Percentiles rank a stretch among this genome's conserved stretches.
phyloP scores from a whole-genome alignment of 768 basidiomycete genomes.

The Suillus spraguei region DNA sequence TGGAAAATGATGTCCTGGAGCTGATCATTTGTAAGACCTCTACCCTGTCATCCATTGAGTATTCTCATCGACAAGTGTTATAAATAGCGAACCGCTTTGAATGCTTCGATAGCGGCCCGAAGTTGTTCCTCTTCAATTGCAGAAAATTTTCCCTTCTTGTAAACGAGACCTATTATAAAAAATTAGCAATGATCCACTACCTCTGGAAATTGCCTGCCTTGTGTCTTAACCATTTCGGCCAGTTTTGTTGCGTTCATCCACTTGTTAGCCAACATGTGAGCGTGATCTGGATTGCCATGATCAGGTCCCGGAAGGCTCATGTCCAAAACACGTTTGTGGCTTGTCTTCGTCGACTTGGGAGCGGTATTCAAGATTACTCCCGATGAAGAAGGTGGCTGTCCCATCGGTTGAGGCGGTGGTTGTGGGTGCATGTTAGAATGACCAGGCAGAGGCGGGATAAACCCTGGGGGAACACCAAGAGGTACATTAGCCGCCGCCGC shows the following conservation, averaged over 20 bases:
- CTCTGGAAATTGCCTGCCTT: constrained; percentile 47
- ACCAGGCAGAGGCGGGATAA: constrained; percentile 26
- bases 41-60: constrained; percentile 39
- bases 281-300: constrained; percentile 56
- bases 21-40: constrained; percentile 55
- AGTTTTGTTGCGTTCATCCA: constrained; percentile 77
- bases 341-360: constrained; percentile 36
- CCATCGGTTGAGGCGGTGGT: constrained; percentile 38
- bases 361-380: constrained; percentile 44
- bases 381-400: constrained; percentile 46
- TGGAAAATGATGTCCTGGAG: constrained; percentile 69
- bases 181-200: constrained; percentile 8
- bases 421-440: constrained; percentile 28
- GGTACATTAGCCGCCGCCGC: constrained; percentile 46
- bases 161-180: constrained; percentile 63
- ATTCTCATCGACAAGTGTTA: constrained; percentile 1
- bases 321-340: constrained; percentile 43
- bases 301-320: constrained; percentile 45
- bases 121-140: constrained; percentile 74
- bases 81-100: constrained; percentile 50
- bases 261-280: constrained; percentile 71
- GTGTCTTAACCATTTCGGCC: constrained; percentile 63
- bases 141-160: constrained; percentile 88
- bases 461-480: constrained; percentile 18
- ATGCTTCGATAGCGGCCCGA: constrained; percentile 62